Evolutionary conservation across 306 rosid genomes (phyloP), one percentile per base, ranked within the genome.

Genomic region (Corylus heterophylla): DNA sequence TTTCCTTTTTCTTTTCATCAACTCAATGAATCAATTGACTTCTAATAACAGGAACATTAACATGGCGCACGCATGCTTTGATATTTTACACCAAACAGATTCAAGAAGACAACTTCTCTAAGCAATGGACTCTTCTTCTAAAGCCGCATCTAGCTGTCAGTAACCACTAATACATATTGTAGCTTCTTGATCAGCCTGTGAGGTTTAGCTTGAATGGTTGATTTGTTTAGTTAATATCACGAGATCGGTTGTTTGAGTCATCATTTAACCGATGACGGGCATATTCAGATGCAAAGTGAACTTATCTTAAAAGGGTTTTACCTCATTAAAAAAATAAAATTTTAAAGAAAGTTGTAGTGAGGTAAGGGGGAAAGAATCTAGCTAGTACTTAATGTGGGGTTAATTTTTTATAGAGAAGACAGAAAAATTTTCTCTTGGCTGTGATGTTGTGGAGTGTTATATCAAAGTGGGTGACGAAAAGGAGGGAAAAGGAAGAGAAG

Each of bases 401-500:
- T 31, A 8, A 11, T 1, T 0, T 29, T 64, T 31, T 9, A 64
- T 64, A n/a, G 70, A 35, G 25, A 64, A 42, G 10, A 37, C 16
- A 59, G 29, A 25, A 12, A 9, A 3, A 44, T 0, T 25, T 13
- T 3, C 54, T 8, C 56, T 70, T 22, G 59, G 75, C n/a, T 76
- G 77, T 78, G 76, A 42, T 59, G 31, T 50, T 74, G 90, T 76
- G 69, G 79, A 80, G 45, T 42, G 88, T 83, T 84, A 73, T 81
- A 85, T 92, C 94, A 92, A 89, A 84, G 92, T 90, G 85, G 94
- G 97, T 92, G 94, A 88, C 75, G 91, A 88, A 88, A 90, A 86
- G 86, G 90, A 86, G 80, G 75, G 87, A 72, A 62, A 54, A 20
- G 58, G 59, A 62, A 73, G 61, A 76, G 76, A 54, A 61, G 74